Evolutionary conservation across 805 yeast species (phyloP).

Genomic region (Kazachstania viticola): DNA sequence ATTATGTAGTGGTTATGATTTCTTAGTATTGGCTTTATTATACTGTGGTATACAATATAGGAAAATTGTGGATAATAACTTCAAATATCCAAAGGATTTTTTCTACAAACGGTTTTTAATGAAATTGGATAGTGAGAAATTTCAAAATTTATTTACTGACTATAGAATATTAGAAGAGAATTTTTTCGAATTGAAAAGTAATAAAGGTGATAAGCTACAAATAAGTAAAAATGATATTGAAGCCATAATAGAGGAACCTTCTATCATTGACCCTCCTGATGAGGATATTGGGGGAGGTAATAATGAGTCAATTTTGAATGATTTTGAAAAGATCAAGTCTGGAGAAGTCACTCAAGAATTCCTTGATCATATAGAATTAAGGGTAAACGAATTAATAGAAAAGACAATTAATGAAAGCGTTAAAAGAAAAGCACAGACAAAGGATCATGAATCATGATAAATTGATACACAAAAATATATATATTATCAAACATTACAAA

Average conservation of each 20-base stretch:
- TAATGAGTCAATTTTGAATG: conserved; percentile 4
- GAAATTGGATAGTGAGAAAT: conserved; percentile 10
- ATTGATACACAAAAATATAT: too few species aligned
- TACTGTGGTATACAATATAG: conserved; percentile 25
- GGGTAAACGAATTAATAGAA: conserved; percentile 16
- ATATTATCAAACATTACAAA: too few species aligned
- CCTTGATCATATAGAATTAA: conserved; percentile 18
- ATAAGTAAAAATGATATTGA: conserved; percentile 16
- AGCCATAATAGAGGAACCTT: conserved; percentile 17
- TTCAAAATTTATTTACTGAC: conserved; percentile 19
- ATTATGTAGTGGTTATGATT: conserved; percentile 24
- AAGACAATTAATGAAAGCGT: conserved; percentile 14
- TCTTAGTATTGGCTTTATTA: conserved; percentile 20
- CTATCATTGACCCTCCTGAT: neutral
- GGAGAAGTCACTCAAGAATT: conserved; percentile 23
- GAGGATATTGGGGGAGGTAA: neutral
- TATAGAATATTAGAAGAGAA: conserved; percentile 24
- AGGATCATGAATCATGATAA: too few species aligned
- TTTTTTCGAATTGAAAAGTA: conserved; percentile 26
- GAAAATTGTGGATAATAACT: conserved; percentile 14
- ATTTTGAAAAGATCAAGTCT: conserved; percentile 17
- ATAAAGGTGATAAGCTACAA: conserved; percentile 22
- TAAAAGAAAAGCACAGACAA: conserved; percentile 12
- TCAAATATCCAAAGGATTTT: conserved; percentile 23
- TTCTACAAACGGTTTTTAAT: conserved; percentile 21